Base-by-base conservation (phyloP, 768 basidiomycete genomes). In the Mycena indigotica region DNA sequence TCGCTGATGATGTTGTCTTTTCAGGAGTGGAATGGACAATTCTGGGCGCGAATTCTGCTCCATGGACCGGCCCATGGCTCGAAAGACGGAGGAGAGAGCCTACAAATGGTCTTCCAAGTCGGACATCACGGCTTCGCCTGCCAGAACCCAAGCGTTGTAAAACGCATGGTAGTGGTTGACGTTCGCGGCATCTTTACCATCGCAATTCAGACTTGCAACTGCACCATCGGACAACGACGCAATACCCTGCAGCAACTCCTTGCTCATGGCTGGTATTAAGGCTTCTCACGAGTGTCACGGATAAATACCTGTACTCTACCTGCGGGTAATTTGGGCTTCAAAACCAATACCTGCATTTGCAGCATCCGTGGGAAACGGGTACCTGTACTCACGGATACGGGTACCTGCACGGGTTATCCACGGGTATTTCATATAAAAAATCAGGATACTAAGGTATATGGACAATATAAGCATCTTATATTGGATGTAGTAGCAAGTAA, bases 231-330 rank as follows among this genome's bases (percentile, higher is more conserved):
- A 6, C 6, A 24, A n/a, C 4, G 15, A 26, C 25, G 25, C 10
- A 21, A 28, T 48, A 4, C n/a, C 2, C 32, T 35, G 32, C 32
- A 17, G 23, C 54, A 55, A 26, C 44, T 55, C 13, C 4, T 55
- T 2, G 4, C 16, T 4, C 40, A 6, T 19, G n/a, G 21, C 38
- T 55, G 54, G 50, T 64, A 65, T 25, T n/a, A n/a, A n/a, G n/a
- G n/a, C n/a, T n/a, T n/a, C n/a, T n/a, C n/a, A n/a, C n/a, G n/a
- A n/a, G n/a, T n/a, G n/a, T n/a, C n/a, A n/a, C n/a, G n/a, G n/a
- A n/a, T n/a, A n/a, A n/a, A n/a, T n/a, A n/a, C n/a, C n/a, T n/a
- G n/a, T n/a, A n/a, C n/a, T n/a, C n/a, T n/a, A n/a, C n/a, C n/a
- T n/a, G n/a, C n/a, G n/a, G n/a, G n/a, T n/a, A n/a, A n/a, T n/a